Percentiles rank a stretch among this genome's conserved stretches.
Evolutionary conservation across 768 basidiomycete species (phyloP).

Genomic region (Guyanaporus albipodus): DNA sequence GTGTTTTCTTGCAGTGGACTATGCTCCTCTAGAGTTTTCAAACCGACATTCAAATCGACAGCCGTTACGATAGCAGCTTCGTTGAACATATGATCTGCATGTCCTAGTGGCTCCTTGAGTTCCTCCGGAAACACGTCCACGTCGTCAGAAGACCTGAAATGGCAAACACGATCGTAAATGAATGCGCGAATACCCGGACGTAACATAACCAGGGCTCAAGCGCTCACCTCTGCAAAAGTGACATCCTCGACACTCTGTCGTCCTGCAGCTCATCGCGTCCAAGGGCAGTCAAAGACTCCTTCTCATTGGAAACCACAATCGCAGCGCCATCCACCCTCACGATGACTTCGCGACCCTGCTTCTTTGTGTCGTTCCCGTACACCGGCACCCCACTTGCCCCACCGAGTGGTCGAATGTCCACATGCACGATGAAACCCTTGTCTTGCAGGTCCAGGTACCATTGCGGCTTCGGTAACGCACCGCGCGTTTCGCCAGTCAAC

Average conservation of each 20-base stretch:
- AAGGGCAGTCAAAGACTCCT: constrained; percentile 66
- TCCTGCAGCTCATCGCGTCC: constrained; percentile 78
- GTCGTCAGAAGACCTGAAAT: constrained; percentile 49
- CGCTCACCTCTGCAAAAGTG: constrained; percentile 60
- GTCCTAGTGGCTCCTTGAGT: constrained; percentile 54
- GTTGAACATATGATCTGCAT: constrained; percentile 58
- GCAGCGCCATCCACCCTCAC: constrained; percentile 36
- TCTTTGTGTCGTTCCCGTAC: constrained; percentile 7
- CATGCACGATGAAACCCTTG: constrained; percentile 53
- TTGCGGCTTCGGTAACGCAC: constrained; percentile 57
- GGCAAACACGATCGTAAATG: constrained; percentile 1
- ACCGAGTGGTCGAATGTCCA: constrained; percentile 51
- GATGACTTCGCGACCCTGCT: constrained; percentile 4
- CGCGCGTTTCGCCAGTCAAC: constrained; percentile 63
- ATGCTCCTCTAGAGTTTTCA: constrained; percentile 16
- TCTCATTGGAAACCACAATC: constrained; percentile 59
- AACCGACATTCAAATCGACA: constrained; percentile 12
- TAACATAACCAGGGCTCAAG: background rate
- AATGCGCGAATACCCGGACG: constrained; percentile 1
- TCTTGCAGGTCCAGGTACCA: constrained; percentile 72
- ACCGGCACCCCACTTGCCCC: constrained; percentile 5
- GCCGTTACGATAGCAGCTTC: constrained; percentile 22
- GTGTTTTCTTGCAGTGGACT: constrained; percentile 15
- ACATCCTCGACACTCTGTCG: constrained; percentile 61
- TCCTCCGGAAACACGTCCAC: constrained; percentile 57